phyloP scores from a whole-genome alignment of 2,329 filamentous ascomycete genomes.

The Colletotrichum sp. region DNA sequence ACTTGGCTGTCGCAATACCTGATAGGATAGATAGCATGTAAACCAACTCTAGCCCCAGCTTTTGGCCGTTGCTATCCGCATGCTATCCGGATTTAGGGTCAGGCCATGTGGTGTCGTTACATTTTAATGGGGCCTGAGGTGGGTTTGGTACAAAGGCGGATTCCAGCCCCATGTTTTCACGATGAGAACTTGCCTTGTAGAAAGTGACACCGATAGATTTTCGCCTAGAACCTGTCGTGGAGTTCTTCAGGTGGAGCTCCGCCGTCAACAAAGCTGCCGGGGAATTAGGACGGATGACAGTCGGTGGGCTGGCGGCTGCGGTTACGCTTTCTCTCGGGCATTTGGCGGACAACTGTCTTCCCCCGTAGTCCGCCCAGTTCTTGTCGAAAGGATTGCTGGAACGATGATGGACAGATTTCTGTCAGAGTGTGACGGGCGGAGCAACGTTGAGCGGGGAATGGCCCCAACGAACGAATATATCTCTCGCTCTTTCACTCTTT shows the following conservation, averaged over 20 bases:
- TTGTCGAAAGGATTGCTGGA: background rate
- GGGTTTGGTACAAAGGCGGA: background rate
- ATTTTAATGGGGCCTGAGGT: background rate
- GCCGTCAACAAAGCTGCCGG: background rate
- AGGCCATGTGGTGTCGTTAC: background rate
- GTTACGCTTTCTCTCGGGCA: background rate
- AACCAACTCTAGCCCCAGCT: background rate
- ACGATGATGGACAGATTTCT: background rate
- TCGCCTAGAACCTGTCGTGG: background rate
- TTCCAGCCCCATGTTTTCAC: background rate
- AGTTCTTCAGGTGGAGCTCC: background rate
- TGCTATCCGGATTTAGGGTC: background rate
- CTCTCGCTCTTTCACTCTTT: background rate
- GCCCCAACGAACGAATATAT: background rate
- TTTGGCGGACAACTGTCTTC: background rate
- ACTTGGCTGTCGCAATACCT: background rate
- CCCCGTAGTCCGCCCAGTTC: background rate
- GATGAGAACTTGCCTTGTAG: background rate
- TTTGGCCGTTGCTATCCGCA: background rate
- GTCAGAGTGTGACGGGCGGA: background rate
- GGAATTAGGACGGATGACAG: background rate
- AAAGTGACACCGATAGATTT: background rate
- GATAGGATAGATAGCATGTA: background rate
- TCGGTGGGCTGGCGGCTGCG: background rate
- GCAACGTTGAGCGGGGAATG: background rate